Base-by-base conservation (phyloP, 2,329 filamentous ascomycete genomes). In the Colletotrichum zoysiae region DNA sequence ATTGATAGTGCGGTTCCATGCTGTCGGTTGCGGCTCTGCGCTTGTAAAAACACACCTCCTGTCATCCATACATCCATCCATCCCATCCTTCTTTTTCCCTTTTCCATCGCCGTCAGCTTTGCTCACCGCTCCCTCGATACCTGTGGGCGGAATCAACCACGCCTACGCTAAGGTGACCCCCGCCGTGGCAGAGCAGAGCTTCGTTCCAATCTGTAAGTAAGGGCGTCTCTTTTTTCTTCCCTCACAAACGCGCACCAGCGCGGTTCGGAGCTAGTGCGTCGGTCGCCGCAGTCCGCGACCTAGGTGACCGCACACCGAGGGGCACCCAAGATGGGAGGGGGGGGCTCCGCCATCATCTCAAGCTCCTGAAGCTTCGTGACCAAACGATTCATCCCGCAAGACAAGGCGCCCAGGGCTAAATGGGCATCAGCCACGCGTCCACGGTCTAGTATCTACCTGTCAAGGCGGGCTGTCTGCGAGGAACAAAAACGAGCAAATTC, bases 291-390 rank as follows among this genome's bases (percentile, higher is more conserved):
- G 35, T 42, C 55, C 55, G 55, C 55, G n/a, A 5, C n/a, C n/a
- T 18, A 26, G 55, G 35, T 42, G 55, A 57, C 16, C 18, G 12
- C 55, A 38, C 33, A 57, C 55, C 55, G 55, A 56, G 55, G n/a
- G 11, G n/a, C 35, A 23, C n/a, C n/a, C 38, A 26, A 16, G 20
- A 11, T 48, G 20, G 46, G 46, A 20, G n/a, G 46, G 44, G n/a
- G 35, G 9, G 18, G 2, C 55, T 8, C n/a, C 35, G 9, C 40
- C 35, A n/a, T 58, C 55, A 58, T 42, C 12, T 18, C 35, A n/a
- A 26, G 55, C 55, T 58, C n/a, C 23, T 14, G 35, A 16, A 11
- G 12, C 55, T 42, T 58, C 55, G 38, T 18, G n/a, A 16, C 35
- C 35, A 14, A 57, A 42, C 55, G 11, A 18, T n/a, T 18, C 55